phyloP scores from a whole-genome alignment of 2,329 filamentous ascomycete species.

The Tolypocladium guangdongense region DNA sequence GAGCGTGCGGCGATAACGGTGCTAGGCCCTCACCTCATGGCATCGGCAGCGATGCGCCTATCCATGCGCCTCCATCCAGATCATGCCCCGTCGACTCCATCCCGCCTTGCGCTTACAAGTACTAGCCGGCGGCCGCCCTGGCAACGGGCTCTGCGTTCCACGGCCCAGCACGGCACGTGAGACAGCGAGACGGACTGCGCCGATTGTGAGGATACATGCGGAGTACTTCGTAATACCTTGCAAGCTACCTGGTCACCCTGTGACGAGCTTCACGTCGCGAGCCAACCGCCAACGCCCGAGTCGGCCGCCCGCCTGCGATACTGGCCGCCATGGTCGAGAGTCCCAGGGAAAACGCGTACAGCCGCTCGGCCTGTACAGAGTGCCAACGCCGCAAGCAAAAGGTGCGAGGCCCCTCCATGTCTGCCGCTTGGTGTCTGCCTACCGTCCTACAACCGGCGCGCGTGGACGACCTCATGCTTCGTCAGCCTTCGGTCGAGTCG shows the following conservation, averaged over 20 bases:
- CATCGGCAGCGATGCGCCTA: background rate
- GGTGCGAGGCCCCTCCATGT: slow-evolving; percentile 8
- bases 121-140: background rate
- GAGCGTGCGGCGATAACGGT: too few relatives aligned
- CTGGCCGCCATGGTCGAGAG: slow-evolving; percentile 6
- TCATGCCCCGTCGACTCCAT: too few relatives aligned
- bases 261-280: background rate
- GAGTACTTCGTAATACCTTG: too few relatives aligned
- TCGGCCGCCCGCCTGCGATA: background rate
- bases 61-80: background rate
- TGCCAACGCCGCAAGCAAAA: slow-evolving; percentile 29
- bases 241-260: background rate
- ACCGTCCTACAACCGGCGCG: too few relatives aligned
- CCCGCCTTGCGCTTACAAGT: background rate
- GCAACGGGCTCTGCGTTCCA: background rate
- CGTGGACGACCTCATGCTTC: too few relatives aligned
- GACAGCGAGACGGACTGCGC: background rate
- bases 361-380: slow-evolving; percentile 30
- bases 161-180: background rate
- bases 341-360: slow-evolving; percentile 5
- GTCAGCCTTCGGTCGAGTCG: too few relatives aligned
- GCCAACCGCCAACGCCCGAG: background rate
- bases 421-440: background rate
- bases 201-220: background rate
- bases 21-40: background rate